Evolutionary conservation across 306 rosid genomes (phyloP).

Genomic region (Luffa acutangula): DNA sequence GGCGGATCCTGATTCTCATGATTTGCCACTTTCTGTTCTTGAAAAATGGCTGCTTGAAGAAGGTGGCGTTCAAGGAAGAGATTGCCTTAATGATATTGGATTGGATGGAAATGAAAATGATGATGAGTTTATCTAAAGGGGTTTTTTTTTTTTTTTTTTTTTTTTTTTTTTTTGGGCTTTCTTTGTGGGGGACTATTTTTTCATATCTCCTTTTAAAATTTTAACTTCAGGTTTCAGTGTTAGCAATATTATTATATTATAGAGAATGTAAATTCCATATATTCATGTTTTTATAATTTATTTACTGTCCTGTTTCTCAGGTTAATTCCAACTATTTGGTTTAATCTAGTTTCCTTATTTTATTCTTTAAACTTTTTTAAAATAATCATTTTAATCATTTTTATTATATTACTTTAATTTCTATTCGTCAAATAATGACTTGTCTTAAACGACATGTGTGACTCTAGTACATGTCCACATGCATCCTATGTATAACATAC

Average conservation of each 20-base stretch:
- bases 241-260: neutral
- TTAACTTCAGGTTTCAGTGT: neutral
- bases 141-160: neutral
- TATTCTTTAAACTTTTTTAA: too few species aligned
- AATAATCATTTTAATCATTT: too few species aligned
- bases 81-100: constrained; percentile 20
- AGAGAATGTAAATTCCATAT: neutral
- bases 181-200: neutral
- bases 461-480: too few species aligned
- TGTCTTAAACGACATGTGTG: too few species aligned
- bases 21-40: constrained; percentile 44
- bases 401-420: too few species aligned
- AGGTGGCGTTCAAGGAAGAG: constrained; percentile 34
- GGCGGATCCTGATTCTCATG: constrained; percentile 13
- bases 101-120: constrained; percentile 6
- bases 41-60: constrained; percentile 91
- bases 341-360: too few species aligned
- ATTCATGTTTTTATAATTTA: neutral
- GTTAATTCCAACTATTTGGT: neutral
- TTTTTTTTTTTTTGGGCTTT: neutral
- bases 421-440: too few species aligned
- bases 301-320: neutral
- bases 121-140: constrained; percentile 21
- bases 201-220: neutral
- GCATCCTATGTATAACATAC: too few species aligned